These are phyloP conservation scores for Glonium stellatum DNA, from an alignment of 495 filamentous ascomycete genomes.

Conservation along the genomic window DNA sequence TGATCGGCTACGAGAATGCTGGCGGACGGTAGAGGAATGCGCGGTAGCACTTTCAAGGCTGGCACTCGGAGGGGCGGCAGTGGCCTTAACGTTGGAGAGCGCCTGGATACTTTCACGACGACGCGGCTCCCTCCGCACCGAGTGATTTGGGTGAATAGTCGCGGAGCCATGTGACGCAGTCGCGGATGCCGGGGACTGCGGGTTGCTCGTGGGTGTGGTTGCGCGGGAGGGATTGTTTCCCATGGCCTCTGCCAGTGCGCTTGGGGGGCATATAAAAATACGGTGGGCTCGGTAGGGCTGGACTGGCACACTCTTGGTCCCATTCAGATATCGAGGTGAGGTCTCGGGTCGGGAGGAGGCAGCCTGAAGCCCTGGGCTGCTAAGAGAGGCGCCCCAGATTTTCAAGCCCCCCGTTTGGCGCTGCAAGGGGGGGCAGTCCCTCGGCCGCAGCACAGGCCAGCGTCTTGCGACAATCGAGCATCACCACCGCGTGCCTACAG, in stretches of 20 bases:
- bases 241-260: slow-evolving; percentile 12
- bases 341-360: not conserved
- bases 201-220: slow-evolving; percentile 15
- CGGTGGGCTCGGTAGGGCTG: not conserved
- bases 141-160: slow-evolving; percentile 1
- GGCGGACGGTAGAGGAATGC: slow-evolving; percentile 12
- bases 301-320: not conserved
- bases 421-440: not conserved
- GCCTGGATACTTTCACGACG: slow-evolving; percentile 31
- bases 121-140: slow-evolving; percentile 25
- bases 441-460: not conserved
- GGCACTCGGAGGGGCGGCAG: slow-evolving; percentile 33
- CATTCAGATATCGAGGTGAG: not conserved
- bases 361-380: not conserved
- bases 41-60: slow-evolving; percentile 29
- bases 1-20: slow-evolving; percentile 16
- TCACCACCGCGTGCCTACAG: not conserved
- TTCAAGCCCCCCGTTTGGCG: not conserved
- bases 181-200: slow-evolving; percentile 23
- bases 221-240: slow-evolving; percentile 25
- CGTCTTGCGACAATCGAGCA: not conserved
- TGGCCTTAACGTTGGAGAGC: slow-evolving; percentile 28
- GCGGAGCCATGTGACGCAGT: slow-evolving; percentile 16
- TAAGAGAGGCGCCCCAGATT: not conserved
- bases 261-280: not conserved